phyloP scores from a whole-genome alignment of 805 yeast genomes.

The Saccharomycopsis sp. region DNA sequence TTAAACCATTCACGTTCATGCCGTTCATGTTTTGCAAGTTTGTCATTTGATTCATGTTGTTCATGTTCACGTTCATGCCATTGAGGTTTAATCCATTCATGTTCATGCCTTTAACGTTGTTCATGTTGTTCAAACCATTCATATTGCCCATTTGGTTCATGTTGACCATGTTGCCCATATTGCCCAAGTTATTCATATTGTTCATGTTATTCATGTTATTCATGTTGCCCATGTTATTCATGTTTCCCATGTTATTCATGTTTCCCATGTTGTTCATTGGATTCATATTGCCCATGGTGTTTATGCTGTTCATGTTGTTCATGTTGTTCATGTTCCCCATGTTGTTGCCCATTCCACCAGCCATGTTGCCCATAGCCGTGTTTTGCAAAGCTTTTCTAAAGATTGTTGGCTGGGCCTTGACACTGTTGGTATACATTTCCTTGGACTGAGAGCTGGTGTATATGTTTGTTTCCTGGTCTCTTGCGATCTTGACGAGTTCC shows the following conservation, averaged over 20 bases:
- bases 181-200: conserved; percentile 6
- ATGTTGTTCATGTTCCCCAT: conserved; percentile 3
- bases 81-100: too few species aligned
- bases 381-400: not conserved
- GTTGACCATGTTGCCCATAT: conserved; percentile 2
- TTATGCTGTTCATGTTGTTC: not conserved
- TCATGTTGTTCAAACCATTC: conserved; percentile 2
- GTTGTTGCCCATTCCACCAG: not conserved
- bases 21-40: too few species aligned
- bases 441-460: conserved; percentile 4
- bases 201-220: conserved; percentile 3
- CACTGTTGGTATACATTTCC: conserved; percentile 13
- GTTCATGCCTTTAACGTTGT: too few species aligned
- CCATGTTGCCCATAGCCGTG: not conserved
- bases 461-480: conserved; percentile 8
- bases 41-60: too few species aligned
- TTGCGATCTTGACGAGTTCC: conserved; percentile 13
- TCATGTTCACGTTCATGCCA: too few species aligned
- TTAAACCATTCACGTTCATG: too few species aligned
- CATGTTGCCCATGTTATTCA: conserved; percentile 7
- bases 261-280: conserved; percentile 3
- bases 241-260: conserved; percentile 11
- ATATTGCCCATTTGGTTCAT: not conserved
- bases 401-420: conserved; percentile 9
- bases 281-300: conserved; percentile 2